Base-by-base conservation (phyloP, 1,284 basidiomycete species). In the Pulveroboletus sp. region DNA sequence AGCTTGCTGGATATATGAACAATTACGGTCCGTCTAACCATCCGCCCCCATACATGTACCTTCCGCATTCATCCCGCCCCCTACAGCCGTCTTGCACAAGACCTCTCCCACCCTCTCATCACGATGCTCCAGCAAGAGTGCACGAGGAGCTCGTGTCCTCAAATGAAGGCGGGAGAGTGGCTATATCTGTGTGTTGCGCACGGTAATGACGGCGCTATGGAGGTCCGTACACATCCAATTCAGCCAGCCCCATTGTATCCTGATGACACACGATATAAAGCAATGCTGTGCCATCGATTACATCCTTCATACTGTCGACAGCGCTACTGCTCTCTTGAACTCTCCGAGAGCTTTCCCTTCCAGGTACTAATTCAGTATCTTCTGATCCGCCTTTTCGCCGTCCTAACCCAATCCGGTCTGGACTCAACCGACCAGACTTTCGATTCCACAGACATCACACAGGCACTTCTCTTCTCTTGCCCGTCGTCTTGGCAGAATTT, bases 91-190 rank as follows among this genome's bases (percentile, higher is more conserved):
- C 84, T 98, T 40, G 93, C 94, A 1, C 92, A 94, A 70, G 96
- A 98, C 72, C 81, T 98, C 20, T 91, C 92, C 0, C 89, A 93
- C 62, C 93, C 95, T 1, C 83, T 98, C 51, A 87, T 98, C 49
- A 92, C 89, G 4, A 86, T 87, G 65, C 80, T 98, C 20, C 88
- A 96, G 66, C 82, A 86, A 60, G 89, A 92, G 68, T 98, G 96
- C 68, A 91, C 86, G 11, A 84, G 91, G 39, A 75, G 81, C 49
- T 85, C 89, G 11, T 98, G 96, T 77, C 91, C 92, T 2, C 91
- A 96, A 72, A 98, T 98, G 96, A 96, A 96, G 72, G 95, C 96
- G 17, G 92, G 91, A 50, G 94, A 98, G 78, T 98, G 96, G 94
- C 81, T 94, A 43, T 98, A 96, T 74, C 78, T 98, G 4, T 99